A percentile compares a stretch with the other conserved stretches of the same genome.
Conservation (phyloP, 306 rosid genomes). For the Prunus fruticosa region DNA sequence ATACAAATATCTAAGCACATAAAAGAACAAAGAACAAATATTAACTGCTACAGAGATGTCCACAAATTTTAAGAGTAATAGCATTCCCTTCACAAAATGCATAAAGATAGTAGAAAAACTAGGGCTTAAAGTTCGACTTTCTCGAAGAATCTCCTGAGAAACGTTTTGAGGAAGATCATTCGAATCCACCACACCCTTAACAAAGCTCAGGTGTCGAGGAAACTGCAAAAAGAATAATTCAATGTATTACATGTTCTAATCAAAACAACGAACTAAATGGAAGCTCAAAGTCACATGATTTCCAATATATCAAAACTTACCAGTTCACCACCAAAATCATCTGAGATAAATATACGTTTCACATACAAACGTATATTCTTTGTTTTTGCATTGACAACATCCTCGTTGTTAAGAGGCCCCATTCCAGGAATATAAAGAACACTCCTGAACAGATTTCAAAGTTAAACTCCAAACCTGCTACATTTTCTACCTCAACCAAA, state of each 20-base stretch:
- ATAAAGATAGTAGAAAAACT: too few relatives aligned
- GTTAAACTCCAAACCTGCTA: conserved; percentile 15
- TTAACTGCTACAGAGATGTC: background rate
- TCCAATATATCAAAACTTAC: conserved; percentile 45
- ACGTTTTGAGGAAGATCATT: conserved; percentile 96
- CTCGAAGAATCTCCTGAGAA: too few relatives aligned
- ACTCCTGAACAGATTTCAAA: conserved; percentile 58
- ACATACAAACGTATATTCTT: conserved; percentile 88
- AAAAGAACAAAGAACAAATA: background rate
- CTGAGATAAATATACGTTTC: conserved; percentile 92
- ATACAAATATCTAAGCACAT: background rate
- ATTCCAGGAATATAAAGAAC: conserved; percentile 92
- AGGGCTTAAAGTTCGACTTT: too few relatives aligned
- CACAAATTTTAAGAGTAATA: background rate
- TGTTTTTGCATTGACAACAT: conserved; percentile 85
- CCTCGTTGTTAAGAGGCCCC: conserved; percentile 96
- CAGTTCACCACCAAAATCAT: conserved; percentile 98
- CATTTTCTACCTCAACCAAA: background rate
- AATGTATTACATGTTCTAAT: background rate
- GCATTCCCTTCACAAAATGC: background rate
- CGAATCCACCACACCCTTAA: conserved; percentile 97
- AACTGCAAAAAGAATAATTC: conserved; percentile 50
- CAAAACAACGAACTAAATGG: background rate
- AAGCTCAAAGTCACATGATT: conserved; percentile 2
- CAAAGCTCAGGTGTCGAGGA: conserved; percentile 92